Evolutionary conservation across 225 moss, liverwort and hornwort genomes (phyloP).

Genomic region (Pseudisothecium myosuroides): DNA sequence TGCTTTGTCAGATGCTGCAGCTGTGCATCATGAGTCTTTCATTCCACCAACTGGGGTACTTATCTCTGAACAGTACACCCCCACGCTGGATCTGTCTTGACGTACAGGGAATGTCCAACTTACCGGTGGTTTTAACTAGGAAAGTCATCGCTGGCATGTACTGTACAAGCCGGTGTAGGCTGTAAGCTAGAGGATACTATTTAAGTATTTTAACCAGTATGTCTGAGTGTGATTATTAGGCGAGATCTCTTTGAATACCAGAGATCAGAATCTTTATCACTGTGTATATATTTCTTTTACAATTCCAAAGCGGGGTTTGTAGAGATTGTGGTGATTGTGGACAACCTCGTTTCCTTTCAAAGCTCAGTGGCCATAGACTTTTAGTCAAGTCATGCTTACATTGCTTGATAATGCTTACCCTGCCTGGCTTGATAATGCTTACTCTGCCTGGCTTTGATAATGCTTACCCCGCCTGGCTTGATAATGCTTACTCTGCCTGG

Average conservation of each 20-base stretch:
- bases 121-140: not conserved
- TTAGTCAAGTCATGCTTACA: not conserved
- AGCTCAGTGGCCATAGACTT: not conserved
- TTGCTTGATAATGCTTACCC: not conserved
- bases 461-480: not conserved
- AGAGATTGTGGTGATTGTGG: not conserved
- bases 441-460: not conserved
- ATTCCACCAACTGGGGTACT: slow-evolving; percentile 4
- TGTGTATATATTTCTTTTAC: not conserved
- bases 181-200: not conserved
- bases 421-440: not conserved
- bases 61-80: not conserved
- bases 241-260: not conserved
- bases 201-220: not conserved
- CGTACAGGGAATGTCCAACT: not conserved
- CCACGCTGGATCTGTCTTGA: not conserved
- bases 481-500: not conserved
- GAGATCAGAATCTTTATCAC: not conserved
- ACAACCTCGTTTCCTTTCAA: not conserved
- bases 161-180: not conserved
- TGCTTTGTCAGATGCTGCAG: slow-evolving; percentile 8
- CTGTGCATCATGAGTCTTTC: slow-evolving; percentile 4
- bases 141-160: not conserved
- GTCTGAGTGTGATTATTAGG: not conserved
- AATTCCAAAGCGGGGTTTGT: not conserved